These are phyloP conservation scores for Ilyonectria mors-panacis DNA, from an alignment of 2,329 filamentous ascomycete species.

Conservation along the genomic window DNA sequence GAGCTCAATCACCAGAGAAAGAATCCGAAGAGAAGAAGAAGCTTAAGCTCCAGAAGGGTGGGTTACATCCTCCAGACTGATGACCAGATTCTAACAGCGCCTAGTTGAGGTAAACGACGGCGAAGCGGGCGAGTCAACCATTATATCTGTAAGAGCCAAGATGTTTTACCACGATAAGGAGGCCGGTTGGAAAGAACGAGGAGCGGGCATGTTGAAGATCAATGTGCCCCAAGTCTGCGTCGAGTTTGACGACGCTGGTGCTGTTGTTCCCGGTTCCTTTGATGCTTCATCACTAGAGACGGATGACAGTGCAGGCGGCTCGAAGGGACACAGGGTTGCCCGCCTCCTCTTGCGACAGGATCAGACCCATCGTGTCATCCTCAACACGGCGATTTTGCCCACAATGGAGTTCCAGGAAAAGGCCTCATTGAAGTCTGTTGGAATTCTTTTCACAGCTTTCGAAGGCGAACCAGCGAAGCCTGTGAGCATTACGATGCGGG, in stretches of 20 bases:
- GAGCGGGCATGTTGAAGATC: conserved; percentile 86
- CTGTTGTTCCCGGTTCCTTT: conserved; percentile 67
- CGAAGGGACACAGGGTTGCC: conserved; percentile 63
- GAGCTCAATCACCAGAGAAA: conserved; percentile 63
- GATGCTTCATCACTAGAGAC: conserved; percentile 68
- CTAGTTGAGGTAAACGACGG: conserved; percentile 84
- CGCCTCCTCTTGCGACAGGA: conserved; percentile 94
- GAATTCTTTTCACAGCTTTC: conserved; percentile 77
- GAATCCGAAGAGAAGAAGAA: conserved; percentile 76
- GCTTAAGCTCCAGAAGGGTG: conserved; percentile 78
- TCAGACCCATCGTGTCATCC: conserved; percentile 86
- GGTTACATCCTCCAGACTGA: conserved; percentile 48
- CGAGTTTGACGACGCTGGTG: conserved; percentile 67
- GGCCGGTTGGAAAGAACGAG: conserved; percentile 90
- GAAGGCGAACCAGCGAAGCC: conserved; percentile 69
- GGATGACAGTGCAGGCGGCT: conserved; percentile 54
- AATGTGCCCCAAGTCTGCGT: conserved; percentile 77
- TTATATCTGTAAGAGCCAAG: conserved; percentile 84
- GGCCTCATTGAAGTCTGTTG: conserved; percentile 79
- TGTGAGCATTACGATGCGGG: conserved; percentile 74
- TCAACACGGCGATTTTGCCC: conserved; percentile 87
- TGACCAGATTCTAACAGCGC: conserved; percentile 45
- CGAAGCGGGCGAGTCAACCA: conserved; percentile 84
- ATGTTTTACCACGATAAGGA: conserved; percentile 84
- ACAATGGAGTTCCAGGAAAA: conserved; percentile 86